Evolutionary conservation across 768 basidiomycete species (phyloP).

Genomic region (Leccinum longicurvipes): DNA sequence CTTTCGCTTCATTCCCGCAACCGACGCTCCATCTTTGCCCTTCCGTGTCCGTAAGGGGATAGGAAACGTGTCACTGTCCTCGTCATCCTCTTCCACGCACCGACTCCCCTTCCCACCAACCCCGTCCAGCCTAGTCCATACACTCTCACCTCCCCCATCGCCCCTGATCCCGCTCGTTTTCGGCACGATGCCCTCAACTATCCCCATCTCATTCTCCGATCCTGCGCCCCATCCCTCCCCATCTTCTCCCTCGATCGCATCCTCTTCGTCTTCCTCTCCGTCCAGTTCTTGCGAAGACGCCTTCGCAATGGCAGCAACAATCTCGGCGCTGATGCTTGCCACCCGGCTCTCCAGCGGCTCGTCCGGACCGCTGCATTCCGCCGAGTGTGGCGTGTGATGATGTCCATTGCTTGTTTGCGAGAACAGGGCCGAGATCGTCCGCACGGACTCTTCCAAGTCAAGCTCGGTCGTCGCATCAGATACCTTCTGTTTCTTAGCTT

Average conservation of each 20-base stretch:
- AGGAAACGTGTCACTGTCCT: conserved; percentile 68
- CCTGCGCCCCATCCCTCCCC: conserved; percentile 39
- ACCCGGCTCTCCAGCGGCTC: conserved; percentile 58
- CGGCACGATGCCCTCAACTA: conserved; percentile 50
- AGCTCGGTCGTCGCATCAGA: conserved; percentile 50
- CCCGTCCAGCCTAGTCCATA: conserved; percentile 11
- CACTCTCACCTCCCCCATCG: conserved; percentile 25
- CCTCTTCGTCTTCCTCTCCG: conserved; percentile 49
- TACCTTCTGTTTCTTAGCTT: conserved; percentile 62
- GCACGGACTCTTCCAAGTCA: conserved; percentile 68
- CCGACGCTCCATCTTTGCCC: conserved; percentile 48
- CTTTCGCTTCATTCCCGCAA: conserved; percentile 61
- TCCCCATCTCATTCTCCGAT: conserved; percentile 50
- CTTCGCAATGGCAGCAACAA: conserved; percentile 77
- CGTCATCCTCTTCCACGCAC: conserved; percentile 55
- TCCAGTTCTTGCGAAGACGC: conserved; percentile 61
- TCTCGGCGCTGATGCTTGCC: conserved; percentile 76
- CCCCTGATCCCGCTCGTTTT: conserved; percentile 64
- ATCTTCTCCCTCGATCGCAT: conserved; percentile 39
- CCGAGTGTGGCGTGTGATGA: conserved; percentile 29
- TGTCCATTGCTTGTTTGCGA: conserved; percentile 42
- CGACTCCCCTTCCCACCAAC: conserved; percentile 15
- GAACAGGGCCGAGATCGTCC: conserved; percentile 70
- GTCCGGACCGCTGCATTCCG: conserved; percentile 33
- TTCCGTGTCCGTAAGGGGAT: conserved; percentile 68